Percentiles rank a stretch among this genome's conserved stretches.
phyloP scores from a whole-genome alignment of 805 yeast species.

The Zygotorulaspora chibaensis region DNA sequence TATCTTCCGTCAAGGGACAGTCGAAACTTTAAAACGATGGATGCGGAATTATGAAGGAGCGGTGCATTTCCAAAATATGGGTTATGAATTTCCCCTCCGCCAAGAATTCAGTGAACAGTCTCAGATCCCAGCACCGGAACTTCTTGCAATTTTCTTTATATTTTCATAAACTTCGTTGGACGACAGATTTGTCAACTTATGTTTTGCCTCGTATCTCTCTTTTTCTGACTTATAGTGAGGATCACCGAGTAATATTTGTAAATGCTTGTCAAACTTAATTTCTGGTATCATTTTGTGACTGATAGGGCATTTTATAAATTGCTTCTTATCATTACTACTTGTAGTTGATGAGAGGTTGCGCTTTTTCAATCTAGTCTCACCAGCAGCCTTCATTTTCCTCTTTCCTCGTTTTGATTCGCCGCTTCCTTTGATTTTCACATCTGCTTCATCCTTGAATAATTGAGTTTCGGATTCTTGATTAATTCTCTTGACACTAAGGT shows the following conservation, averaged over 20 bases:
- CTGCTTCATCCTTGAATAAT: conserved; percentile 2
- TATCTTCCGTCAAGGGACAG: too few species aligned
- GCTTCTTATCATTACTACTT: conserved; percentile 21
- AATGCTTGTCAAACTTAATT: conserved; percentile 63
- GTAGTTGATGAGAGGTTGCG: conserved; percentile 23
- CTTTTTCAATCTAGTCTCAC: conserved; percentile 52
- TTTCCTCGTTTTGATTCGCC: conserved; percentile 6
- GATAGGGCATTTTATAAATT: conserved; percentile 66
- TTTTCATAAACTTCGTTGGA: conserved; percentile 60
- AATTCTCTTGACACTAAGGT: conserved; percentile 13
- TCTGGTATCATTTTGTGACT: conserved; percentile 71
- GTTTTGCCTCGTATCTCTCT: conserved; percentile 51
- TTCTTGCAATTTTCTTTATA: conserved; percentile 45
- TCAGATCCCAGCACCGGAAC: neutral
- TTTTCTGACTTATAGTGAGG: conserved; percentile 73
- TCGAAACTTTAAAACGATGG: too few species aligned
- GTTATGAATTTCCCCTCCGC: too few species aligned
- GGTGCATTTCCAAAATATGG: too few species aligned
- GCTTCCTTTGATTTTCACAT: neutral
- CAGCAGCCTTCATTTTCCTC: conserved; percentile 66
- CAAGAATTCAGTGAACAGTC: too few species aligned
- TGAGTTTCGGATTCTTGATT: conserved; percentile 1
- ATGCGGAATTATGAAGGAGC: too few species aligned
- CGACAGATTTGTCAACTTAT: conserved; percentile 46
- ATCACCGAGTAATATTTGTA: conserved; percentile 65